Conservation (phyloP, 805 yeast species). For the Tetrapisispora nanseiensis region DNA sequence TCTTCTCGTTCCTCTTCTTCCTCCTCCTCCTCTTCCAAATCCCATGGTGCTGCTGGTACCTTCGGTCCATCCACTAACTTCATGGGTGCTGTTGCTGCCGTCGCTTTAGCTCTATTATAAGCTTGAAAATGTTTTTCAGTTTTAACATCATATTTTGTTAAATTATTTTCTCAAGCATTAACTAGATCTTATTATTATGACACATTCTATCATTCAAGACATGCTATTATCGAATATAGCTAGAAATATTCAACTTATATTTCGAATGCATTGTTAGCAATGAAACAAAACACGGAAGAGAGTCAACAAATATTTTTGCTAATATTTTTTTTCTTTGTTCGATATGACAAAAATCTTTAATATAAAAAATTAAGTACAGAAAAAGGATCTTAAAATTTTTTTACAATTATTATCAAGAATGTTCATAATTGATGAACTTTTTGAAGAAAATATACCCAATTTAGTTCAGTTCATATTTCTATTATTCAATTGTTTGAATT, state of each 20-base stretch:
- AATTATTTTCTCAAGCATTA: background rate
- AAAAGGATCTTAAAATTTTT: background rate
- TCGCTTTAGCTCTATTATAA: constrained; percentile 43
- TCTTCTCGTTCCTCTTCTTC: constrained; percentile 1
- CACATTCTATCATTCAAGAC: background rate
- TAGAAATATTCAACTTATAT: background rate
- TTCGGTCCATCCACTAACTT: constrained; percentile 33
- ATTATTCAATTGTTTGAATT: background rate
- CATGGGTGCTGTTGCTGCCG: constrained; percentile 41
- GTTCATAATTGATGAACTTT: background rate
- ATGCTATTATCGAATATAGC: background rate
- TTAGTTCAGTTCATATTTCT: constrained; percentile 1
- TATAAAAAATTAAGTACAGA: background rate
- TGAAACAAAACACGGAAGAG: background rate
- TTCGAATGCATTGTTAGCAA: background rate
- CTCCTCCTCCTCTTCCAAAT: constrained; percentile 7
- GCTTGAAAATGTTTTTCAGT: too few relatives aligned
- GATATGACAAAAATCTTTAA: constrained; percentile 1
- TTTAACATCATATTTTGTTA: too few relatives aligned
- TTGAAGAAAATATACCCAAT: background rate
- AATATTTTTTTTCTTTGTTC: background rate
- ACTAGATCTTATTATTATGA: background rate
- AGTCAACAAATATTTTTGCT: background rate
- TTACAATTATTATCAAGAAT: background rate
- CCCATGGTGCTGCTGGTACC: constrained; percentile 9